Evolutionary conservation across 192 early-diverging fungal genomes (phyloP).

Genomic region (Thoreauomyces humboldtii): DNA sequence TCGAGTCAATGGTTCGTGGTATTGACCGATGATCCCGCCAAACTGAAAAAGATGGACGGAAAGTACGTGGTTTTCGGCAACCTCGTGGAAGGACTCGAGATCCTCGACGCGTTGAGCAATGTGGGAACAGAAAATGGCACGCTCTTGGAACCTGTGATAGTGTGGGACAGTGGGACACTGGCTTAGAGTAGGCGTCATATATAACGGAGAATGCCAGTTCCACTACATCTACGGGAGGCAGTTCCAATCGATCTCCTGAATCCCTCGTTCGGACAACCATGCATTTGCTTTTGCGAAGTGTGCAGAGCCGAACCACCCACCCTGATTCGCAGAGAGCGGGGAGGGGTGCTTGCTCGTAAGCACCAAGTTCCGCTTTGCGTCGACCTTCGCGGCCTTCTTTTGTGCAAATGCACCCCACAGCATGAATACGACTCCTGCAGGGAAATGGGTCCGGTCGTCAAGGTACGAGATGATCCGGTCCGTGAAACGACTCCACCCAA

Average conservation of each 20-base stretch:
- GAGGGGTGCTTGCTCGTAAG: slow-evolving; percentile 86
- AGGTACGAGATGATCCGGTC: slow-evolving; percentile 77
- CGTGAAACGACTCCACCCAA: slow-evolving; percentile 87
- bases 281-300: slow-evolving; percentile 89
- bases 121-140: slow-evolving; percentile 22
- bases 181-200: background rate
- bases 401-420: slow-evolving; percentile 90
- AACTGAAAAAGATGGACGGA: slow-evolving; percentile 61
- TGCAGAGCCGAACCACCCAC: slow-evolving; percentile 77
- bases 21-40: slow-evolving; percentile 67
- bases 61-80: slow-evolving; percentile 68
- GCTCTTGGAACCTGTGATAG: slow-evolving; percentile 10
- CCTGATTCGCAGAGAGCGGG: slow-evolving; percentile 80
- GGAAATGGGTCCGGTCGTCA: slow-evolving; percentile 45
- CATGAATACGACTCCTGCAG: slow-evolving; percentile 87
- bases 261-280: slow-evolving; percentile 66
- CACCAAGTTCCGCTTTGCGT: slow-evolving; percentile 79
- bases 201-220: no score
- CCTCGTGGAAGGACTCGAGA: slow-evolving; percentile 16
- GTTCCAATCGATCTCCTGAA: slow-evolving; percentile 65
- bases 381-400: slow-evolving; percentile 74
- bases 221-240: slow-evolving; percentile 7
- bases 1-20: slow-evolving; percentile 88
- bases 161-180: slow-evolving; percentile 29
- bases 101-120: slow-evolving; percentile 15